phyloP scores from a whole-genome alignment of 208 protist genomes.

The Leishmania tropica region DNA sequence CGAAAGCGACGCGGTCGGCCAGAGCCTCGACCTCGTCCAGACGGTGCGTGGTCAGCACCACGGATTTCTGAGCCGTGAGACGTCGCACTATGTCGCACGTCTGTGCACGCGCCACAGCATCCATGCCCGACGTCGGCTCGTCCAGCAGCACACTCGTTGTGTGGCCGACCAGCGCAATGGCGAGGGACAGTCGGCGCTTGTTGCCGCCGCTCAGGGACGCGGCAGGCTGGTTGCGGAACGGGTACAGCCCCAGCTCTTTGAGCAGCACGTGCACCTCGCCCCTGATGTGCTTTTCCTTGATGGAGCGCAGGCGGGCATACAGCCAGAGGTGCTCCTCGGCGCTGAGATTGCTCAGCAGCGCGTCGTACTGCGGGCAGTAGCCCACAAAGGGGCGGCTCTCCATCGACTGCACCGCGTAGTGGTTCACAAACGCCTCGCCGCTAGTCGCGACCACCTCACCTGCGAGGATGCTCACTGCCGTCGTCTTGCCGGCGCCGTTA shows the following conservation, averaged over 20 bases:
- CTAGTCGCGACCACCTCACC: conserved; percentile 71
- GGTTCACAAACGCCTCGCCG: conserved; percentile 75
- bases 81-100: conserved; percentile 81
- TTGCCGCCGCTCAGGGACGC: conserved; percentile 83
- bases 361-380: conserved; percentile 96
- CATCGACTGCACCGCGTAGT: conserved; percentile 38
- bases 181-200: conserved; percentile 86
- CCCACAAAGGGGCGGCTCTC: conserved; percentile 73
- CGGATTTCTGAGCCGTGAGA: conserved; percentile 58
- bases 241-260: conserved; percentile 52
- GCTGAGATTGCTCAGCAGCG: conserved; percentile 93
- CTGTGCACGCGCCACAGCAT: conserved; percentile 70
- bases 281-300: conserved; percentile 48
- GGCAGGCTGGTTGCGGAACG: conserved; percentile 41
- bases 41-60: conserved; percentile 87
- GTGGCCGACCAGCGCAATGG: conserved; percentile 88
- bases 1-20: conserved; percentile 83
- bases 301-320: conserved; percentile 78
- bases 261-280: conserved; percentile 55
- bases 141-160: conserved; percentile 83
- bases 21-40: conserved; percentile 92
- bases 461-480: conserved; percentile 82
- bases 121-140: conserved; percentile 92
- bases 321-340: conserved; percentile 91
- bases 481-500: conserved; percentile 94